These are phyloP conservation scores for Thelonectria discophora DNA, from an alignment of 2,329 filamentous ascomycete species.

Conservation along the genomic window DNA sequence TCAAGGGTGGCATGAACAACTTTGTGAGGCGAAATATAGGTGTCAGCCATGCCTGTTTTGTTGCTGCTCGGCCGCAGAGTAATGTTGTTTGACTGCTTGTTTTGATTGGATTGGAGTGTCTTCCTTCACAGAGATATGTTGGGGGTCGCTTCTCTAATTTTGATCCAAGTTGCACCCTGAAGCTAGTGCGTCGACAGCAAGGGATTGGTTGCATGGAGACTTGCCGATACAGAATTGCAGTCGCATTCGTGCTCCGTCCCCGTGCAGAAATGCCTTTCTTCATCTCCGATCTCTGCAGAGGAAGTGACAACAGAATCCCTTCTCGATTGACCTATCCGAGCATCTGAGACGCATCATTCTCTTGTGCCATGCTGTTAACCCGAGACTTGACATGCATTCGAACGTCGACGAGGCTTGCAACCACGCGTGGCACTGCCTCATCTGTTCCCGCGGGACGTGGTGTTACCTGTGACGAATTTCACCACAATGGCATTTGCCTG, in stretches of 20 bases:
- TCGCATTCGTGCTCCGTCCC: neutral
- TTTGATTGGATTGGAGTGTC: too few relatives aligned
- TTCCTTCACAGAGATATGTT: conserved; percentile 10
- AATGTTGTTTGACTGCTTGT: neutral
- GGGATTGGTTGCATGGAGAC: conserved; percentile 4
- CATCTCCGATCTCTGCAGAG: neutral
- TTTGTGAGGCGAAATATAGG: neutral
- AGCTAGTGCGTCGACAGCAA: conserved; percentile 7
- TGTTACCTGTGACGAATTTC: too few relatives aligned
- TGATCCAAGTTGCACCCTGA: conserved; percentile 1
- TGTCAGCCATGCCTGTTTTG: neutral
- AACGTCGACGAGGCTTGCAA: neutral
- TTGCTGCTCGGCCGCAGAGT: neutral
- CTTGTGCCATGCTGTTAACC: neutral
- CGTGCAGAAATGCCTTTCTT: conserved; percentile 8
- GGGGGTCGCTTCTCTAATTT: conserved; percentile 19
- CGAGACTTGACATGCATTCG: neutral
- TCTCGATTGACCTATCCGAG: neutral
- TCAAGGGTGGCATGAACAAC: neutral
- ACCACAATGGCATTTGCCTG: conserved; percentile 4
- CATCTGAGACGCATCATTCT: neutral
- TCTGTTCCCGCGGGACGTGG: neutral
- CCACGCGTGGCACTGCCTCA: neutral
- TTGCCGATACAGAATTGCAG: neutral
- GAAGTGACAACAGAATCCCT: neutral